Base-by-base conservation (phyloP, 352 stramenopile species). In the Pythium aristosporum region DNA sequence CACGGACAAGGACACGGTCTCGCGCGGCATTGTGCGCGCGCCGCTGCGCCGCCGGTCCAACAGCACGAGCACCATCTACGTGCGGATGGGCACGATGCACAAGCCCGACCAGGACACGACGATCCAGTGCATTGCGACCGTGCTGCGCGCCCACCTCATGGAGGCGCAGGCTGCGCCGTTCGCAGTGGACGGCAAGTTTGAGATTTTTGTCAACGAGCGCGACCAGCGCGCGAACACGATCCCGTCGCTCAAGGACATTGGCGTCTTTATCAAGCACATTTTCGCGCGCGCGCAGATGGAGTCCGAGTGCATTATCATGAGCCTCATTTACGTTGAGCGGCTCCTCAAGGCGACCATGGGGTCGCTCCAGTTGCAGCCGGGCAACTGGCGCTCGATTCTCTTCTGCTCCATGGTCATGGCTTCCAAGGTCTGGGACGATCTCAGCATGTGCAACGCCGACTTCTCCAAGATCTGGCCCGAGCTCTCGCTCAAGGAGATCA, bases 391-490 rank as follows among this genome's bases (percentile, higher is more conserved):
- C 57, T 94, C 91, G 12, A 77, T 98, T 30, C 70, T 99, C 2
- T 98, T 98, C 67, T 96, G 89, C 51, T 97, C 89, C 13, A 98
- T 99, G 94, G 89, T 99, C 32, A 93, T 99, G 74, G 87, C 93
- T 0, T 98, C 87, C 12, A 99, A 99, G 69, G 96, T 99, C 28
- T 99, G 96, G 95, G 96, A 99, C 69, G 96, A 99, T 68, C 72
- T 98, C 30, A 96, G 80, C 71, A 99, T 99, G 96, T 98, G 93
- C 77, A 99, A 99, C 72, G 90, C 86, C 15, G 96, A 99, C 75
- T 99, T 99, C 63, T 94, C 81, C 60, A 96, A 98, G 74, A 90
- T 98, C 53, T 95, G 77, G 72, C 89, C 89, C 5, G 81, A 92
- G 56, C 94, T 98, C 21, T 88, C 82, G 20, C 76, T 99, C 23